Conservation (phyloP, 1,284 basidiomycete genomes). For the Sporisorium scitamineum region DNA sequence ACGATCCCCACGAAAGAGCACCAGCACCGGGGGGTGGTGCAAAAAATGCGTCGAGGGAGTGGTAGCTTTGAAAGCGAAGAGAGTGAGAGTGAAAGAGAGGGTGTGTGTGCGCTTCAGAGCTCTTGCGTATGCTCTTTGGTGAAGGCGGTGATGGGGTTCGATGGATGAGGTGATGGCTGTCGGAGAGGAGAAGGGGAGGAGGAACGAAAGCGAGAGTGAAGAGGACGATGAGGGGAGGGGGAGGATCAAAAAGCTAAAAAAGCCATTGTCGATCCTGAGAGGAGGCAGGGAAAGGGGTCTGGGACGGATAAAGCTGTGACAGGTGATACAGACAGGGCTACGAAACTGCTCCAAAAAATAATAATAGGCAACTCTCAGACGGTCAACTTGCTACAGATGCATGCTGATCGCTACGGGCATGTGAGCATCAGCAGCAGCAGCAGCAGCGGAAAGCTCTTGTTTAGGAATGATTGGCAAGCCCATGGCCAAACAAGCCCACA, state of each 20-base stretch:
- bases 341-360: neutral
- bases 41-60: neutral
- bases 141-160: conserved; percentile 10
- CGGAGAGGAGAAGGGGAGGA: neutral
- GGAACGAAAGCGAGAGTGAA: neutral
- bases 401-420: conserved; percentile 8
- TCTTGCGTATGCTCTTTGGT: conserved; percentile 16
- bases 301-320: neutral
- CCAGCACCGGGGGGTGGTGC: neutral
- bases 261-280: neutral
- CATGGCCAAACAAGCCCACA: neutral
- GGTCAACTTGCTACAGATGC: neutral
- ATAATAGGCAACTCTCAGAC: neutral
- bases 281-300: neutral
- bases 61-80: neutral
- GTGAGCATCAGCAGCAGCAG: neutral
- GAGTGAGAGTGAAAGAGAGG: too few species aligned
- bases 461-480: neutral
- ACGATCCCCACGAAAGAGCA: neutral
- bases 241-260: too few species aligned
- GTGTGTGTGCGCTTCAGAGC: conserved; percentile 24
- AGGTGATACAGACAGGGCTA: neutral
- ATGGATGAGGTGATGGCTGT: neutral
- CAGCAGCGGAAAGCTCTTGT: neutral
- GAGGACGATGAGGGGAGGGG: neutral